These are phyloP conservation scores for Pseudognaphalium luteoalbum DNA, from an alignment of 129 eudicot species.

Conservation along the genomic window DNA sequence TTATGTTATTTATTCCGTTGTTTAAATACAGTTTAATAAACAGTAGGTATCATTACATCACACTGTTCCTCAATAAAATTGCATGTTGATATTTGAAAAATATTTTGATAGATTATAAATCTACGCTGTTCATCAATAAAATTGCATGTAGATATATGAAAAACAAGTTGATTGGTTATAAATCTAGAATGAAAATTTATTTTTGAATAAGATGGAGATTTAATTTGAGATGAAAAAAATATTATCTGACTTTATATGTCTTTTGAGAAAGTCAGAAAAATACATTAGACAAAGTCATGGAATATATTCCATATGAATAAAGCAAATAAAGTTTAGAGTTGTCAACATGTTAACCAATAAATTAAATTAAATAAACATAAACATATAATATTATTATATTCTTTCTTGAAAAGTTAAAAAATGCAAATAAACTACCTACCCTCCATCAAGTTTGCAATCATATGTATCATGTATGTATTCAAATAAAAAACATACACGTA, in stretches of 20 bases:
- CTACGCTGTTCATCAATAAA: too few species aligned
- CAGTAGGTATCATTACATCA: too few species aligned
- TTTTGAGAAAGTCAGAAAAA: background rate
- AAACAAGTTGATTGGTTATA: too few species aligned
- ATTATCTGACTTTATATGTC: background rate
- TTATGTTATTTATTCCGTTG: too few species aligned
- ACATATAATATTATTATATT: background rate
- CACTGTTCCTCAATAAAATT: too few species aligned
- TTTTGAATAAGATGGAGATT: too few species aligned
- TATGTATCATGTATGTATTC: background rate
- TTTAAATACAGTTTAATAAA: too few species aligned
- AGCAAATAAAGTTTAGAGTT: background rate
- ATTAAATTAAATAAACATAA: background rate
- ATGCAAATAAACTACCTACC: background rate
- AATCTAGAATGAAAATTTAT: too few species aligned
- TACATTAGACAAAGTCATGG: background rate
- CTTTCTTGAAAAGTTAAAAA: background rate
- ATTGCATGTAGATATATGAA: too few species aligned
- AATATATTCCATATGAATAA: background rate
- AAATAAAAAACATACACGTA: conserved; percentile 21
- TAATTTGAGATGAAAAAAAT: too few species aligned
- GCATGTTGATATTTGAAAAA: too few species aligned
- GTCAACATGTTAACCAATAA: background rate
- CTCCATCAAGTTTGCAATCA: background rate
- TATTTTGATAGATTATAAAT: too few species aligned